These are phyloP conservation scores for Penicillium soppii DNA, from an alignment of 495 filamentous ascomycete species.

Conservation along the genomic window DNA sequence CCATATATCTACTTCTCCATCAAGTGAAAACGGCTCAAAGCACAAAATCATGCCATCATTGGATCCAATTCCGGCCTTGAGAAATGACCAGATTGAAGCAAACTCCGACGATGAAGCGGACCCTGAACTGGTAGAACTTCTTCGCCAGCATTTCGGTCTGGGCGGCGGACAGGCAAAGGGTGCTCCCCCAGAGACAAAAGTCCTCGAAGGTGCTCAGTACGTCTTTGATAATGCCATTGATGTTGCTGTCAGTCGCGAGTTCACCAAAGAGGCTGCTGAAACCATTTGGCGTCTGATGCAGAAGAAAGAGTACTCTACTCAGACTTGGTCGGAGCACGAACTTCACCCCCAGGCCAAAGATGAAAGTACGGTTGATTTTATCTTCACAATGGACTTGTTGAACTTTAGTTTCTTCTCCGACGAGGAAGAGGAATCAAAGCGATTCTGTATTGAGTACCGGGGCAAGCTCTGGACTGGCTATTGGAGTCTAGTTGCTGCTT, in stretches of 20 bases:
- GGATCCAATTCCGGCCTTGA: constrained; percentile 15
- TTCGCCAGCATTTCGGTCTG: constrained; percentile 74
- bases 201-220: constrained; percentile 78
- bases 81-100: constrained; percentile 14
- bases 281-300: constrained; percentile 79
- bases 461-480: constrained; percentile 89
- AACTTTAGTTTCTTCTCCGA: constrained; percentile 98
- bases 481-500: constrained; percentile 84
- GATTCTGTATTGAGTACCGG: constrained; percentile 78
- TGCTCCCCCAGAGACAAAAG: constrained; percentile 66
- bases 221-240: constrained; percentile 93
- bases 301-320: constrained; percentile 76
- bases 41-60: constrained; percentile 22
- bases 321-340: constrained; percentile 83
- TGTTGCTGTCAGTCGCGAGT: constrained; percentile 75
- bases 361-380: constrained; percentile 78
- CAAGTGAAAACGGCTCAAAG: neutral
- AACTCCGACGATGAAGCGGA: constrained; percentile 84
- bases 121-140: constrained; percentile 79
- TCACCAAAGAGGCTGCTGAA: constrained; percentile 77
- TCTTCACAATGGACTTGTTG: constrained; percentile 94
- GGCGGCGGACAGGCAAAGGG: constrained; percentile 52
- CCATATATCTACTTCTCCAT: neutral
- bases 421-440: constrained; percentile 52
- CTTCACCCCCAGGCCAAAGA: constrained; percentile 83